Evolutionary conservation across 768 basidiomycete species (phyloP).

Genomic region (Cyclocybe cylindracea): DNA sequence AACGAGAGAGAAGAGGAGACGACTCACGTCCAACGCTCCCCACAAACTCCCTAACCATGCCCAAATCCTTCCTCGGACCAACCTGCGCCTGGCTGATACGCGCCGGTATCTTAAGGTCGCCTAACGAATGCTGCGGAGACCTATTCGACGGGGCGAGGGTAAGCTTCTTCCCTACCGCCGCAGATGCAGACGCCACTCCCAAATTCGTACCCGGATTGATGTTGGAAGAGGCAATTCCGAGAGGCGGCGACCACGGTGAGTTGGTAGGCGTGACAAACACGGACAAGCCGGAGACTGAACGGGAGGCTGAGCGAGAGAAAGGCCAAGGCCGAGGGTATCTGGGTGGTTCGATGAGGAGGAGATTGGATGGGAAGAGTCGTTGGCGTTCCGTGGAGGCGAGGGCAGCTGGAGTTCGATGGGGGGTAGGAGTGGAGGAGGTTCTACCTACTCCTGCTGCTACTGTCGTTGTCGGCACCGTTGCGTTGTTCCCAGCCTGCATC

Average conservation of each 20-base stretch:
- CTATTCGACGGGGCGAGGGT: not conserved
- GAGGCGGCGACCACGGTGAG: conserved; percentile 15
- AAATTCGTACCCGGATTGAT: no score
- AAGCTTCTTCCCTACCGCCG: not conserved
- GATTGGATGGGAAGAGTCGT: not conserved
- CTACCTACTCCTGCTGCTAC: not conserved
- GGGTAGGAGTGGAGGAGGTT: conserved; percentile 16
- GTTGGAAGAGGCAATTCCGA: not conserved
- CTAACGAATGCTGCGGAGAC: conserved; percentile 44
- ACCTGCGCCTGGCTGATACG: conserved; percentile 82
- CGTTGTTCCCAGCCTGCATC: not conserved
- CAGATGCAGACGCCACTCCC: no score
- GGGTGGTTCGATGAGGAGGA: not conserved
- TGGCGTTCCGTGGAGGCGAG: conserved; percentile 19
- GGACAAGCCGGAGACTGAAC: not conserved
- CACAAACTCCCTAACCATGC: conserved; percentile 87
- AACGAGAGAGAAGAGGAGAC: not conserved
- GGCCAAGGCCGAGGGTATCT: not conserved
- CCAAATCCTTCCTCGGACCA: conserved; percentile 71
- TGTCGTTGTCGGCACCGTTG: not conserved
- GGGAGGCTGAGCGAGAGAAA: not conserved
- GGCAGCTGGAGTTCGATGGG: conserved; percentile 31
- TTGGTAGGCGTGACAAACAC: conserved; percentile 1
- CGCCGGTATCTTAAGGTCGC: conserved; percentile 74
- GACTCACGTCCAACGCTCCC: conserved; percentile 76